phyloP scores from a whole-genome alignment of 1,139 yeast genomes.

The Debaryomyces subglobosus region DNA sequence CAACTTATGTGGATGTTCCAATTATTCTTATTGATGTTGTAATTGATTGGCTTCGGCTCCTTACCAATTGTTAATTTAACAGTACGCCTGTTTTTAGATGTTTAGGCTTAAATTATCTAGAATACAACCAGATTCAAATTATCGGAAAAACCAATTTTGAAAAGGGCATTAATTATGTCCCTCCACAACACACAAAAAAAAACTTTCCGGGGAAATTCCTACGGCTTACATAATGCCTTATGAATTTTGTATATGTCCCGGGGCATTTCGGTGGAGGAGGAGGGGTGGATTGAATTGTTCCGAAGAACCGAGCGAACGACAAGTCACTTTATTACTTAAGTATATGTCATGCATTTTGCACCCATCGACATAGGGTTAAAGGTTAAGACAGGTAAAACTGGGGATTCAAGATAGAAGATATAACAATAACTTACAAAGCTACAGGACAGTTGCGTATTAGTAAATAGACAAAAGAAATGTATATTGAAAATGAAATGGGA shows the following conservation, averaged over 20 bases:
- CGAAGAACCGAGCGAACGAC: constrained; percentile 3
- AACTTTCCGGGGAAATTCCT: constrained; percentile 9
- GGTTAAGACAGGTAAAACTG: not conserved
- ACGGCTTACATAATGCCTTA: constrained; percentile 2
- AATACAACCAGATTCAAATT: not conserved
- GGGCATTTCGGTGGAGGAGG: not conserved
- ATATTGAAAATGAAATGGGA: not conserved
- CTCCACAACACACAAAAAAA: constrained; percentile 7
- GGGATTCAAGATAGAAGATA: too few relatives aligned
- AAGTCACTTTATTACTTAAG: not conserved
- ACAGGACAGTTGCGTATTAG: too few relatives aligned
- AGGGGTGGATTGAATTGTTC: constrained; percentile 3
- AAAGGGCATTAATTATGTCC: constrained; percentile 7
- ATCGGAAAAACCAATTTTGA: constrained; percentile 8
- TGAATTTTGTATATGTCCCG: not conserved
- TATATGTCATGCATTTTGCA: not conserved
- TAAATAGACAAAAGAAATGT: not conserved
- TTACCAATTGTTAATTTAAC: not conserved
- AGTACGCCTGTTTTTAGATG: not conserved
- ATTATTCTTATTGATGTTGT: not conserved
- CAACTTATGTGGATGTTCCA: not conserved
- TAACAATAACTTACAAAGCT: too few relatives aligned
- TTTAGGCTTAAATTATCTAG: not conserved
- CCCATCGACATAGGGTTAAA: not conserved
- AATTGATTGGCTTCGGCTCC: not conserved